Percentiles rank a stretch among this genome's conserved stretches.
Conservation (phyloP, 108 stramenopile species). For the Aurantiochytrium sp. region DNA sequence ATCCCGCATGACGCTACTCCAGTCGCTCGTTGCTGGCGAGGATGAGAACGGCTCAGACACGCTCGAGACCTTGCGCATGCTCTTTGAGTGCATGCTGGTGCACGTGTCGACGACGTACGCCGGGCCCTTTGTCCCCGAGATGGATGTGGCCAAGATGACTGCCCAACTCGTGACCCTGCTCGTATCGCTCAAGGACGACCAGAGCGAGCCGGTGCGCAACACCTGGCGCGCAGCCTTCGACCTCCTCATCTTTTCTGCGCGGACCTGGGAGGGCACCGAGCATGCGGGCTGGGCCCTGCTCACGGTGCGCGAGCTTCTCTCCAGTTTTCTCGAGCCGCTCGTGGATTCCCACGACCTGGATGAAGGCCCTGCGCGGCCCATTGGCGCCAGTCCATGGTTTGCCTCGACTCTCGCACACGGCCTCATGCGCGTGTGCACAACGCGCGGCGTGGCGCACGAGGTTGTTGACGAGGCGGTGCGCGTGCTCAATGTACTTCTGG, state of each 20-base stretch:
- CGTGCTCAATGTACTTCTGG: not conserved
- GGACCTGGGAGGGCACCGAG: not conserved
- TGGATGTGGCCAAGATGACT: not conserved
- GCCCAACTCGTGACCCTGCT: not conserved
- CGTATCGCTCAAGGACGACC: not conserved
- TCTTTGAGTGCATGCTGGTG: not conserved
- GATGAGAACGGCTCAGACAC: too few species aligned
- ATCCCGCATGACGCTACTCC: not conserved
- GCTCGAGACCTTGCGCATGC: not conserved
- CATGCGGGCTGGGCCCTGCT: not conserved
- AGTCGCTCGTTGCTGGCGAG: not conserved
- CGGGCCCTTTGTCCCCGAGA: not conserved
- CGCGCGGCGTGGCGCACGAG: not conserved
- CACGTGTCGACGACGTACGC: not conserved
- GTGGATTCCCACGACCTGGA: not conserved
- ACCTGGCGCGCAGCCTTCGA: not conserved
- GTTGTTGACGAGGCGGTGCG: not conserved
- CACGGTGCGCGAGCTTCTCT: not conserved
- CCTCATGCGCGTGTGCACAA: not conserved
- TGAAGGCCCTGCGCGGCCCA: not conserved
- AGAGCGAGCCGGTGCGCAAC: too few species aligned
- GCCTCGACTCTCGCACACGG: not conserved
- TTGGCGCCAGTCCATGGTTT: conserved; percentile 10
- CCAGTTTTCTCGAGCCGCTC: not conserved
- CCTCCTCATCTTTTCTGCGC: not conserved